These are phyloP conservation scores for Fraxinus sp. DNA, from an alignment of 305 asterid species.

Conservation along the genomic window DNA sequence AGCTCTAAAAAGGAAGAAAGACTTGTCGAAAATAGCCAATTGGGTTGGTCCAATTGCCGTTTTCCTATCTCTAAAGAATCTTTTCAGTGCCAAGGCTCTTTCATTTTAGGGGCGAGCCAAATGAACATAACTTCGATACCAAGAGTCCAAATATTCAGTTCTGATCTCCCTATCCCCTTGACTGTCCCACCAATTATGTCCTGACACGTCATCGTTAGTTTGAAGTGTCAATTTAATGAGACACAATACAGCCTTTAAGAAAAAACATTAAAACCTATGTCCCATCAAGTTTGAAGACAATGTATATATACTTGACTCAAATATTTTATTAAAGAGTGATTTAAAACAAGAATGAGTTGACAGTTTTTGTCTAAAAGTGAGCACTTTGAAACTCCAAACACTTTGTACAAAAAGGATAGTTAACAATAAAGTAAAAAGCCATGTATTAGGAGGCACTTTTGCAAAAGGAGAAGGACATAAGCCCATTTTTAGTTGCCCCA, in stretches of 20 bases:
- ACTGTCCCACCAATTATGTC: background rate
- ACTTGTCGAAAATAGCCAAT: background rate
- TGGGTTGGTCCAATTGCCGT: background rate
- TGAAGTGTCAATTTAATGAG: background rate
- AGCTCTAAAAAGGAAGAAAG: background rate
- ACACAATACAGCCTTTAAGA: background rate
- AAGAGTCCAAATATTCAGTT: background rate
- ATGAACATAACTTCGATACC: background rate
- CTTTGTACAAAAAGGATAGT: background rate
- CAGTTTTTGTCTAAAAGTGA: background rate
- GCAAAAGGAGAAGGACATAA: constrained; percentile 8
- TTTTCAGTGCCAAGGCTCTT: background rate
- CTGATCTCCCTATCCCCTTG: background rate
- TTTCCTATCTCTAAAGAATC: background rate
- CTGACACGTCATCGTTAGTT: background rate
- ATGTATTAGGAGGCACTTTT: background rate
- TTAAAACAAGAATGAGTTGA: background rate
- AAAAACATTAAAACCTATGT: background rate
- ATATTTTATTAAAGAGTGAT: background rate
- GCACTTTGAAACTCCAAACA: background rate
- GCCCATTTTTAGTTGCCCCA: constrained; percentile 14
- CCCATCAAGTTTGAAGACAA: background rate
- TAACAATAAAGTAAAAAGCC: background rate
- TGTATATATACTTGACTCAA: background rate
- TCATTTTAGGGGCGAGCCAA: background rate